Percentiles rank a stretch among this genome's conserved stretches.
Conservation (phyloP, 768 basidiomycete species). For the Serendipita indica region DNA sequence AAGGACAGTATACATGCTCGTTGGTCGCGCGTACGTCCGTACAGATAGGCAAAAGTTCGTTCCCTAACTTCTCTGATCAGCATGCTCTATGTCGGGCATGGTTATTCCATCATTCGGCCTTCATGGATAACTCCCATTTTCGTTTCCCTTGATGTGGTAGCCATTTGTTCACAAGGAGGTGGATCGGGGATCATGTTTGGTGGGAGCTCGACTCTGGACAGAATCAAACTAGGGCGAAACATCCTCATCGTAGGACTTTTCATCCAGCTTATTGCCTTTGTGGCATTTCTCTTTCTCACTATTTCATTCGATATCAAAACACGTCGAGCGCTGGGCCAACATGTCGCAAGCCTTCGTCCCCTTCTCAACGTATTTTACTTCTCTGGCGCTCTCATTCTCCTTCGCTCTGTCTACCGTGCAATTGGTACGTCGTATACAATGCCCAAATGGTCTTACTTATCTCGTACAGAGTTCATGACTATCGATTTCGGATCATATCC, state of each 20-base stretch:
- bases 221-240: background rate
- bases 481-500: background rate
- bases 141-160: background rate
- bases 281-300: background rate
- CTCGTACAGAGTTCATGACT: background rate
- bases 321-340: background rate
- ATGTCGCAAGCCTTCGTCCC: background rate
- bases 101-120: constrained; percentile 5
- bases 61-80: background rate
- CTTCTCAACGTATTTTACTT: background rate
- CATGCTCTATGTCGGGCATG: background rate
- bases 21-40: background rate
- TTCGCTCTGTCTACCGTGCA: constrained; percentile 8
- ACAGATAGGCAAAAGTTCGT: background rate
- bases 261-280: constrained; percentile 1
- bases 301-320: background rate
- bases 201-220: background rate
- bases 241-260: constrained; percentile 4
- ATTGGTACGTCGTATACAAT: background rate
- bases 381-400: background rate
- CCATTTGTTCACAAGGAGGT: background rate
- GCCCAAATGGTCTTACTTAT: background rate
- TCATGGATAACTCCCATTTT: constrained; percentile 6
- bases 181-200: background rate
- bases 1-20: constrained; percentile 6